Conservation (phyloP, 164 flowering plant genomes). For the Houttuynia cordata region DNA sequence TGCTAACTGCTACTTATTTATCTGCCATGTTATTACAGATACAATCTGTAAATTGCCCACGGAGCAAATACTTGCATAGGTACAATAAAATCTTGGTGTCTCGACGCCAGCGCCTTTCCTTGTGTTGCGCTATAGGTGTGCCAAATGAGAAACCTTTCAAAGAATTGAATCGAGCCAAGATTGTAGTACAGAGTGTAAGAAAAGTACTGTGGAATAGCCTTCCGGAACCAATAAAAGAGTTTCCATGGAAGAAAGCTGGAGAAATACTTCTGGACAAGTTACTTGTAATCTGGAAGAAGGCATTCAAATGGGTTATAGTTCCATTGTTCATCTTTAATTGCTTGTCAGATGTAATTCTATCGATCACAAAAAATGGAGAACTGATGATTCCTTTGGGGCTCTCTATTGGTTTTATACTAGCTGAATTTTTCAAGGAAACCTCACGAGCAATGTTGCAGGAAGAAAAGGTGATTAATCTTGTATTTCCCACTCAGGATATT, state of each 20-base stretch:
- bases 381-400: conserved; percentile 61
- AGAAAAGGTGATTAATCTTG: conserved; percentile 17
- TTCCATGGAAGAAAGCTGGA: conserved; percentile 57
- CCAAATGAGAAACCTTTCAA: conserved; percentile 16
- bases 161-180: conserved; percentile 16
- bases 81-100: background rate
- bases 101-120: background rate
- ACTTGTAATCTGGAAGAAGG: conserved; percentile 22
- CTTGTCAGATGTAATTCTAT: conserved; percentile 31
- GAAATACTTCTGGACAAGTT: conserved; percentile 16
- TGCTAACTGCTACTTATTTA: no score
- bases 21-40: conserved; percentile 1
- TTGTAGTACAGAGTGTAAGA: conserved; percentile 11
- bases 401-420: conserved; percentile 33
- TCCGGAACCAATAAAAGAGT: conserved; percentile 35
- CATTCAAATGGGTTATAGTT: conserved; percentile 40
- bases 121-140: conserved; percentile 7
- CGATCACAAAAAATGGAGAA: conserved; percentile 41
- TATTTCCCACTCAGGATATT: no score
- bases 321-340: conserved; percentile 21
- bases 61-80: background rate
- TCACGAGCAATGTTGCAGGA: conserved; percentile 22
- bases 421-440: conserved; percentile 43
- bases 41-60: conserved; percentile 4
- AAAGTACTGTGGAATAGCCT: conserved; percentile 23